Base-by-base conservation (phyloP, 1,284 basidiomycete genomes). In the Ganoderma lingzhi region DNA sequence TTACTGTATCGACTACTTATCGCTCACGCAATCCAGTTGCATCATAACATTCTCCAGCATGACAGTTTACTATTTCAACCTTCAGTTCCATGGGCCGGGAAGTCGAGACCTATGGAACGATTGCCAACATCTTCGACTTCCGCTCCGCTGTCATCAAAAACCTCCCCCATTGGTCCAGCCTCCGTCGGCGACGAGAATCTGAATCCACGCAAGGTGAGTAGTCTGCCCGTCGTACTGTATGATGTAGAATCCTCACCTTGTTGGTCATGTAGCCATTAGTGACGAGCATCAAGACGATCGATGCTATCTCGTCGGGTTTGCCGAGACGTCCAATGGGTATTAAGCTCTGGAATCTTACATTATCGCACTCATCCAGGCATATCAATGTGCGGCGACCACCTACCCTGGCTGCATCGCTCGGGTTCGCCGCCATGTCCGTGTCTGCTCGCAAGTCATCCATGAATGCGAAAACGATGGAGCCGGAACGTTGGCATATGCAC, bases 241-340 rank as follows among this genome's bases (percentile, higher is more conserved):
- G 44, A 8, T 15, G 12, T 14, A 28, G 3, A 28, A 28, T 48
- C 32, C 80, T 28, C 61, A 85, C 87, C 82, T 88, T 87, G 79
- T 88, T 87, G 19, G 86, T 87, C 83, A 88, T 85, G 66, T 87
- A 88, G 4, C 78, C 80, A 71, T 87, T 88, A 2, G 80, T 82
- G 2, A 83, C 83, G 19, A 87, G 79, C 76, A 85, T 77, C 68
- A 85, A 83, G 15, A 88, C 85, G 35, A 87, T 79, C 19, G 83
- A 82, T 4, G 86, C 84, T 59, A 88, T 84, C 70, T 88, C 87
- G 48, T 84, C 80, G 0, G 87, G 84, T 51, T 81, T 78, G 6
- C 86, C 87, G 39, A 88, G 80, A 30, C 87, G 80, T 6, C 85
- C 85, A 5, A 88, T 80, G 5, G 87, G 86, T 58, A 88, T 85